A percentile compares a stretch with the other conserved stretches of the same genome.
phyloP scores from a whole-genome alignment of 257 asterid genomes.

The Jacaranda copaia region DNA sequence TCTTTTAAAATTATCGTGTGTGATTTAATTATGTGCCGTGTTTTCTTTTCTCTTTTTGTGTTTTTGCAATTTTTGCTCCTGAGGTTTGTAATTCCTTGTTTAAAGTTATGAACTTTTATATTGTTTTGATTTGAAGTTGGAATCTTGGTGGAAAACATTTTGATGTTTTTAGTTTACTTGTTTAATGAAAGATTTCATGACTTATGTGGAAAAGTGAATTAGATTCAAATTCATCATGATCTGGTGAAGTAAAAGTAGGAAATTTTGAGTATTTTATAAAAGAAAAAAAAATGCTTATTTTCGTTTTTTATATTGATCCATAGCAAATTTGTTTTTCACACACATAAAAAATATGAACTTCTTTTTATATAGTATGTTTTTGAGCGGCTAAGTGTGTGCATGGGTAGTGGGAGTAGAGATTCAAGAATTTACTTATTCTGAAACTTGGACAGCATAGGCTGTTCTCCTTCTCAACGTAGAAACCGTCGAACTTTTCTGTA shows the following conservation, averaged over 20 bases:
- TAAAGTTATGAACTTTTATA: neutral
- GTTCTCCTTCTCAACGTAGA: conserved; percentile 57
- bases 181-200: conserved; percentile 5
- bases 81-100: neutral
- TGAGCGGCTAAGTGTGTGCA: conserved; percentile 25
- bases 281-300: neutral
- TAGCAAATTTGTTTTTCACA: neutral
- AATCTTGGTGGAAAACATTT: neutral
- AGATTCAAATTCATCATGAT: conserved; percentile 11
- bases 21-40: neutral
- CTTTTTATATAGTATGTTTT: neutral
- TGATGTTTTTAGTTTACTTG: neutral
- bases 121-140: conserved; percentile 8
- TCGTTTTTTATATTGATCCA: neutral
- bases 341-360: neutral
- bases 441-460: conserved; percentile 17
- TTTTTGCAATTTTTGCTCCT: neutral
- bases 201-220: conserved; percentile 26
- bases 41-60: neutral
- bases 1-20: neutral
- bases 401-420: conserved; percentile 14
- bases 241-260: conserved; percentile 21
- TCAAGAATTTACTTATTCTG: conserved; percentile 19
- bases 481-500: conserved; percentile 51
- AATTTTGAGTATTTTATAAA: neutral